Conservation (phyloP, 345 rosid genomes). For the Brassica napus region DNA sequence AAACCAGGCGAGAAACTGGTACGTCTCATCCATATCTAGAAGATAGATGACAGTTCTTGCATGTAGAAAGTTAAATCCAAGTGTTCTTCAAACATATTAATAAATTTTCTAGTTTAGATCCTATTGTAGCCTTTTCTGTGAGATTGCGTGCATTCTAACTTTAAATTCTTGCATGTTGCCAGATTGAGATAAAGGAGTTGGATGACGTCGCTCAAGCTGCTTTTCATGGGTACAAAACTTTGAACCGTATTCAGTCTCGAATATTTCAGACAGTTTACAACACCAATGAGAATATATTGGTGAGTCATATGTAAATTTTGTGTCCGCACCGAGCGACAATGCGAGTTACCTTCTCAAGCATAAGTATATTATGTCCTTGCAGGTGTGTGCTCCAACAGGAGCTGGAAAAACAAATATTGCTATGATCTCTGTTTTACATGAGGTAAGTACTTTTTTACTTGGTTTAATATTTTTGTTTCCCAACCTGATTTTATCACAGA, state of each 20-base stretch:
- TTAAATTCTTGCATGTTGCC: conserved; percentile 32
- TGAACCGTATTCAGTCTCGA: conserved; percentile 92
- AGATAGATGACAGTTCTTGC: conserved; percentile 11
- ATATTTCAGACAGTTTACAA: conserved; percentile 87
- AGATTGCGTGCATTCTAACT: conserved; percentile 25
- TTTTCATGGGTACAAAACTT: conserved; percentile 85
- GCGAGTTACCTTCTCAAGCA: conserved; percentile 23
- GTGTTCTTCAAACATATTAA: conserved; percentile 11
- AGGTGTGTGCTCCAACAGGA: conserved; percentile 99
- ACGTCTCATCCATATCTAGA: conserved; percentile 31
- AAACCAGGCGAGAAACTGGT: conserved; percentile 97
- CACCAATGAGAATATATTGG: conserved; percentile 94
- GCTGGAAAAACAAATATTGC: conserved; percentile 99
- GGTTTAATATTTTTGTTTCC: conserved; percentile 18
- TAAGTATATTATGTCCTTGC: conserved; percentile 39
- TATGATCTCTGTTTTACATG: conserved; percentile 90
- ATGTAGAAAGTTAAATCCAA: conserved; percentile 14
- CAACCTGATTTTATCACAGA: conserved; percentile 10
- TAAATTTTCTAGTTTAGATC: not conserved
- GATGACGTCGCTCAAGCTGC: conserved; percentile 98
- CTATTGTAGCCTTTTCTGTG: conserved; percentile 17
- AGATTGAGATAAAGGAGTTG: conserved; percentile 93
- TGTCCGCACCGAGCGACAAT: conserved; percentile 8
- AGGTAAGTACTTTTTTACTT: conserved; percentile 49
- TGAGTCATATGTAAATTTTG: conserved; percentile 44